Conservation (phyloP, 139 green algal genomes). For the Closterium sp. region DNA sequence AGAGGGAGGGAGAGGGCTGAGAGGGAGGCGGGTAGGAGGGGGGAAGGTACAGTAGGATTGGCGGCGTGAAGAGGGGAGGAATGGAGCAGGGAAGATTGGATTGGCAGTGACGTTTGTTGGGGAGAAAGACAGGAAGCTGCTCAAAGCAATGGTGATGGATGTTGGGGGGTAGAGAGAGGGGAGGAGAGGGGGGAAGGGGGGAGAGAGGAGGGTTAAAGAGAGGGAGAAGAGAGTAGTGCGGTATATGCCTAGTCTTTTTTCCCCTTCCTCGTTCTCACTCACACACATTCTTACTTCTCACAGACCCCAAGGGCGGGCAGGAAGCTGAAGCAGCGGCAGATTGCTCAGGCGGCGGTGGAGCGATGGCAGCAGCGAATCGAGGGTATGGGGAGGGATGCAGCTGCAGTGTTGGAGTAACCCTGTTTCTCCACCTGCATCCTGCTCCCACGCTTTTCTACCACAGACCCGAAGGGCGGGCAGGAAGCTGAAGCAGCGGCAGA, state of each 20-base stretch:
- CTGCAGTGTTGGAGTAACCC: neutral
- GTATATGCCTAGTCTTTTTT: no score
- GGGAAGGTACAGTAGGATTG: neutral
- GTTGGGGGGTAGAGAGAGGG: neutral
- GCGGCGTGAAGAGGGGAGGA: neutral
- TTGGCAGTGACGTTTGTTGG: constrained; percentile 80
- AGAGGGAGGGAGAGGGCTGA: neutral
- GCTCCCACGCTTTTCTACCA: neutral
- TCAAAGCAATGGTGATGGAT: constrained; percentile 82
- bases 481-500: neutral
- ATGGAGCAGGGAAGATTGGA: constrained; percentile 79
- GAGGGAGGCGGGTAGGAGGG: neutral
- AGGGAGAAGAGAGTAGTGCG: neutral
- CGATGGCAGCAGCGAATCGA: neutral
- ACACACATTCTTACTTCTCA: neutral
- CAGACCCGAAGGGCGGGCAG: neutral
- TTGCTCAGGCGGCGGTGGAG: neutral
- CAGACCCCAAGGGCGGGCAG: neutral
- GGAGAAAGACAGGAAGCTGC: constrained; percentile 75
- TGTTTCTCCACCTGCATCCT: neutral
- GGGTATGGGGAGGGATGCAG: neutral
- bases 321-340: neutral
- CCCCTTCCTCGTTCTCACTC: neutral
- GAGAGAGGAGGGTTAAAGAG: neutral
- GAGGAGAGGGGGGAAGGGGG: neutral